Conservation (phyloP, 768 basidiomycete species). For the Leucosporidium creatinivorum region DNA sequence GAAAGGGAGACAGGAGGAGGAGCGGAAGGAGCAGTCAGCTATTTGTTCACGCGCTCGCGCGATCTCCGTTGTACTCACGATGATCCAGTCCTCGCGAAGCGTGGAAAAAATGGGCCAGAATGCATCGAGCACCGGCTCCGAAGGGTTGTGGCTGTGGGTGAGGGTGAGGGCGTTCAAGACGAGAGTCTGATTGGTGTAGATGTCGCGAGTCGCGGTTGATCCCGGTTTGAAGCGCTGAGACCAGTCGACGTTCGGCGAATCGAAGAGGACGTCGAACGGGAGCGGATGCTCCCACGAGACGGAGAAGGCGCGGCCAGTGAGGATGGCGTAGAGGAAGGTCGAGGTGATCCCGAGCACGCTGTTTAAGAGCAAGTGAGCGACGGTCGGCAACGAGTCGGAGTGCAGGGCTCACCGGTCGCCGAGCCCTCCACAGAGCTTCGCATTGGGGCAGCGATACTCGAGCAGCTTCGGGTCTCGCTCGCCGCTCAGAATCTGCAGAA, state of each 20-base stretch:
- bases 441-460: conserved; percentile 10
- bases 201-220: background rate
- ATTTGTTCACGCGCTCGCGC: background rate
- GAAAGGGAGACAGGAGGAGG: background rate
- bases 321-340: conserved; percentile 14
- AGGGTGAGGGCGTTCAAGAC: background rate
- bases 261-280: conserved; percentile 19
- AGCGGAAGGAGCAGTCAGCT: no score
- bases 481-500: conserved; percentile 3
- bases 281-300: conserved; percentile 20
- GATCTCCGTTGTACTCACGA: background rate
- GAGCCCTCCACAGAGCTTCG: conserved; percentile 15
- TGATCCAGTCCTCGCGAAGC: background rate
- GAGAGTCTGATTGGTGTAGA: conserved; percentile 7
- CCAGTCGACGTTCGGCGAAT: conserved; percentile 18
- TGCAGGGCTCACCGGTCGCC: conserved; percentile 21
- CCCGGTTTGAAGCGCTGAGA: conserved; percentile 1
- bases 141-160: conserved; percentile 7
- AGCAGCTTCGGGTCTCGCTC: conserved; percentile 6
- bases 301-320: conserved; percentile 19
- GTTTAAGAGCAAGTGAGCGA: no score
- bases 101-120: background rate
- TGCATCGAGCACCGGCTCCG: conserved; percentile 1
- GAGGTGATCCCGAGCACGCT: conserved; percentile 21
- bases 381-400: no score